Conservation (phyloP, 2,329 filamentous ascomycete species). For the Colletotrichum melonis region DNA sequence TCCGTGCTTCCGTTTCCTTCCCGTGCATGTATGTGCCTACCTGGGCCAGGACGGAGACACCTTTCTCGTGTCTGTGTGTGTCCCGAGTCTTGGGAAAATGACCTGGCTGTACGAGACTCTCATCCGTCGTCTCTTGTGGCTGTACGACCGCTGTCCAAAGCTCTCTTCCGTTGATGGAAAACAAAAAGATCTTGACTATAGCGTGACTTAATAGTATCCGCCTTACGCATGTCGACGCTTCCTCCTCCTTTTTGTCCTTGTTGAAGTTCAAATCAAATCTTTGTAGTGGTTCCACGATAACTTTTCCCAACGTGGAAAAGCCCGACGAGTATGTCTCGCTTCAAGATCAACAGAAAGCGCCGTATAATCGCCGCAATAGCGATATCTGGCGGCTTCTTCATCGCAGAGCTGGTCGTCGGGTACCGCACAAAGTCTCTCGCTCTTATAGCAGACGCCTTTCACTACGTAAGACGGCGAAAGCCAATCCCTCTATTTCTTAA, state of each 20-base stretch:
- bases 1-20: neutral
- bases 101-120: neutral
- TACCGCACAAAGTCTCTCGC: slow-evolving; percentile 79
- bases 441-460: slow-evolving; percentile 81
- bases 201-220: too few relatives aligned
- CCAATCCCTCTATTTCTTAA: neutral
- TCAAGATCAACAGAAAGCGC: slow-evolving; percentile 51
- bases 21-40: neutral
- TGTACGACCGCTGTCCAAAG: neutral
- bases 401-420: slow-evolving; percentile 69
- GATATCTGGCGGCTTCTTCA: slow-evolving; percentile 63
- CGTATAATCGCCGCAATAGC: slow-evolving; percentile 59
- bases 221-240: neutral
- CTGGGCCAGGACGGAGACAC: neutral
- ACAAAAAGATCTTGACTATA: too few relatives aligned
- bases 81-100: neutral
- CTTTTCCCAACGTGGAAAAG: too few relatives aligned
- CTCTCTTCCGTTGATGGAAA: neutral
- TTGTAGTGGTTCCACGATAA: too few relatives aligned
- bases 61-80: neutral
- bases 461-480: slow-evolving; percentile 68
- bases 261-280: too few relatives aligned
- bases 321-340: slow-evolving; percentile 30
- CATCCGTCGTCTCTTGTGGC: neutral
- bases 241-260: too few relatives aligned